Evolutionary conservation across 306 rosid species (phyloP).

Genomic region (Vigna radiata): DNA sequence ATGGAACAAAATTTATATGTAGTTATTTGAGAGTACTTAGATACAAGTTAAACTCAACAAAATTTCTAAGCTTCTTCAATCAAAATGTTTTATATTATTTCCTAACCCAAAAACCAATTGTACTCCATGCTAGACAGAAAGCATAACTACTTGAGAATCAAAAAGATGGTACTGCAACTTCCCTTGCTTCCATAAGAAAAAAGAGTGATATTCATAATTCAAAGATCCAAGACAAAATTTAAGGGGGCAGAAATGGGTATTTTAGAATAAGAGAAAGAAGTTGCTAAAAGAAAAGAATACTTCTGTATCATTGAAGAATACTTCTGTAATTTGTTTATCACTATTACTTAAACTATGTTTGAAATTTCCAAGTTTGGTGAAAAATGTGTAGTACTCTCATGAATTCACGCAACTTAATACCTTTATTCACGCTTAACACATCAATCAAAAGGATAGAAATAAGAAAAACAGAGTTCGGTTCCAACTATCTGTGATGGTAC

Average conservation of each 20-base stretch:
- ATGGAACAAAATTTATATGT: too few species aligned
- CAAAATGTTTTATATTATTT: too few species aligned
- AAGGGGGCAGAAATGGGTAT: not conserved
- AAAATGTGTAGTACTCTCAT: constrained; percentile 22
- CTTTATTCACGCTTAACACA: constrained; percentile 23
- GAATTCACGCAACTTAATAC: constrained; percentile 5
- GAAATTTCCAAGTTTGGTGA: not conserved
- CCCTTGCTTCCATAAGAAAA: not conserved
- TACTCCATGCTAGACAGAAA: not conserved
- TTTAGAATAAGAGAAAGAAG: not conserved
- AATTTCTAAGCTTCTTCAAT: too few species aligned
- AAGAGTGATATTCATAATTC: not conserved
- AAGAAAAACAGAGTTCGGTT: not conserved
- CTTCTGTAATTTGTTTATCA: not conserved
- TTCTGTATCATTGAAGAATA: not conserved
- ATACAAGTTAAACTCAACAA: too few species aligned
- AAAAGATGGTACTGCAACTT: not conserved
- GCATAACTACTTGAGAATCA: not conserved
- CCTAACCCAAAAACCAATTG: too few species aligned
- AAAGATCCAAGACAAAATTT: not conserved
- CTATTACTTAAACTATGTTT: constrained; percentile 6
- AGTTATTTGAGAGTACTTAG: too few species aligned
- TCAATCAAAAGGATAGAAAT: constrained; percentile 1
- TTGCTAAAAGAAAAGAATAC: not conserved
- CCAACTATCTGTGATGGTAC: constrained; percentile 4